phyloP scores from a whole-genome alignment of 192 early-diverging fungal species.

The Phycomyces blakesleeanus region DNA sequence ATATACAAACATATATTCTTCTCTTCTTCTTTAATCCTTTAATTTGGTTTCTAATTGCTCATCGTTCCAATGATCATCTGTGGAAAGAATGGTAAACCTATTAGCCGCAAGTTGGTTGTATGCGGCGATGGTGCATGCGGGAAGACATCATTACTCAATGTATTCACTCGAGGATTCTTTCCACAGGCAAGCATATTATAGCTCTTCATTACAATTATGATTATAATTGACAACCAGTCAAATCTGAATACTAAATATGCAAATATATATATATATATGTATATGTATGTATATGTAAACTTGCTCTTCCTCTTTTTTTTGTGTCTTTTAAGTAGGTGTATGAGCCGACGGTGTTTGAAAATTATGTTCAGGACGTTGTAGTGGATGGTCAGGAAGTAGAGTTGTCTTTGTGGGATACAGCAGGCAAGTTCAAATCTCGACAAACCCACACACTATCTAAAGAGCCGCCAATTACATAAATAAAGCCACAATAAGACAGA shows the following conservation, averaged over 20 bases:
- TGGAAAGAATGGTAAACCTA: constrained; percentile 8
- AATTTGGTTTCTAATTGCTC: neutral
- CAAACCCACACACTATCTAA: no score
- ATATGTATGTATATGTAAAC: no score
- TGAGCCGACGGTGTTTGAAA: constrained; percentile 38
- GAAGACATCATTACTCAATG: constrained; percentile 35
- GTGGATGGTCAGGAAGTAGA: constrained; percentile 24
- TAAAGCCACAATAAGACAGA: neutral
- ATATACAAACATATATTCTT: no score
- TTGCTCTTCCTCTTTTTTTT: neutral
- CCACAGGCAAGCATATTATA: constrained; percentile 23
- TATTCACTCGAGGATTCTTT: constrained; percentile 30
- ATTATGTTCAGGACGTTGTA: constrained; percentile 30
- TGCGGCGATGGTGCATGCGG: constrained; percentile 33
- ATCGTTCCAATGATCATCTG: constrained; percentile 14
- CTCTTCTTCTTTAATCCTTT: neutral
- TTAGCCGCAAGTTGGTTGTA: constrained; percentile 19
- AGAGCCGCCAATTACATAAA: neutral
- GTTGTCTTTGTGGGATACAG: constrained; percentile 36
- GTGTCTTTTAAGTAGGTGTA: constrained; percentile 17
- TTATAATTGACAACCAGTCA: no score
- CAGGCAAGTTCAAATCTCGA: constrained; percentile 23
- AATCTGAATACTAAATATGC: no score
- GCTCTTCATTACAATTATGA: no score
- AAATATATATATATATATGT: no score